Conservation (phyloP, 208 protist genomes). For the Trypanosoma congolense region DNA sequence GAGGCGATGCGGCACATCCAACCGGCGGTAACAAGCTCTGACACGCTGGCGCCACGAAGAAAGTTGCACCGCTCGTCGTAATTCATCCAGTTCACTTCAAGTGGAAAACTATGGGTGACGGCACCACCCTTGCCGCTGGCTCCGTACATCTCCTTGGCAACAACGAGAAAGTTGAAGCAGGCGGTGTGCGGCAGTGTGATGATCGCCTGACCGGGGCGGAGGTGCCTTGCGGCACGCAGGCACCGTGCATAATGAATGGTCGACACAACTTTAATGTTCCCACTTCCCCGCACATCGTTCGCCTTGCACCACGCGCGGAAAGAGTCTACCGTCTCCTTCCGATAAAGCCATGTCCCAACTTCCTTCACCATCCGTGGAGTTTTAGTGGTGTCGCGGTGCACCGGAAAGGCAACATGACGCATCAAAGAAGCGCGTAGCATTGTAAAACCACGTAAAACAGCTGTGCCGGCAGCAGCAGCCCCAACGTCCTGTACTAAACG, state of each 20-base stretch:
- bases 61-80: slow-evolving; percentile 65
- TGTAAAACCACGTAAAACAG: slow-evolving; percentile 11
- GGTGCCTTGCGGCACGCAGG: slow-evolving; percentile 41
- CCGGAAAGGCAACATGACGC: slow-evolving; percentile 21
- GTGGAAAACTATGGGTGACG: slow-evolving; percentile 42
- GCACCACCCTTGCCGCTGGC: slow-evolving; percentile 11
- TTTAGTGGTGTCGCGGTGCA: slow-evolving; percentile 58
- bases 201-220: slow-evolving; percentile 72
- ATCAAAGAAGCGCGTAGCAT: slow-evolving; percentile 14
- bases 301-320: slow-evolving; percentile 73
- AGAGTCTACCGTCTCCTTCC: slow-evolving; percentile 51
- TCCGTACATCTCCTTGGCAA: slow-evolving; percentile 66
- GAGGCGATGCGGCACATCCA: slow-evolving; percentile 81
- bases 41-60: slow-evolving; percentile 40
- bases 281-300: slow-evolving; percentile 58
- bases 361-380: slow-evolving; percentile 55
- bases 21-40: slow-evolving; percentile 63
- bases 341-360: slow-evolving; percentile 80
- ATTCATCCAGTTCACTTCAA: slow-evolving; percentile 86
- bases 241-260: slow-evolving; percentile 67
- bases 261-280: slow-evolving; percentile 66
- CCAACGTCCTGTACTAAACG: no score
- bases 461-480: no score
- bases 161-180: slow-evolving; percentile 76
- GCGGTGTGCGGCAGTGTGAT: slow-evolving; percentile 58